Base-by-base conservation (phyloP, 163 green algal genomes). In the Scenedesmus sp. region DNA sequence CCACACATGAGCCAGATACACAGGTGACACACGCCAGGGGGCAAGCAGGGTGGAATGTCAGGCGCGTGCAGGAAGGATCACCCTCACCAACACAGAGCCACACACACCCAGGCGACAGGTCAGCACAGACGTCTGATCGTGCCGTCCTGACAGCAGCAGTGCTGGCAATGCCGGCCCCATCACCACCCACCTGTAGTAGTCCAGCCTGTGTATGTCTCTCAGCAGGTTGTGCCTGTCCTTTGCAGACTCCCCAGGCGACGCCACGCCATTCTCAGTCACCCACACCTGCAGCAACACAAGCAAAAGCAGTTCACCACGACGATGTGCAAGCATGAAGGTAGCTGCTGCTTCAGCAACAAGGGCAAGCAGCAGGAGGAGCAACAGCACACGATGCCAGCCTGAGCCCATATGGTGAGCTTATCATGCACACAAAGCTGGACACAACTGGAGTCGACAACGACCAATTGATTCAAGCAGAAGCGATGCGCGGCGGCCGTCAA, bases 181-280 rank as follows among this genome's bases (percentile, higher is more conserved):
- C 56, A 78, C 22, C 30, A 81, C 72, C 3, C 33, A 46, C 72
- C 86, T 78, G 85, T 90, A 95, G 72, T 92, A 96, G 0, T 87
- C 72, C 26, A 95, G 15, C 18, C 94, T 73, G 42, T 93, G 92
- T 7, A 68, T 44, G 80, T 96, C 94, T 5, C 92, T 87, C 24
- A 96, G 81, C 49, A 83, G 73, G 20, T 91, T 16, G 46, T 44
- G 20, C 49, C 68, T 40, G 30, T 22, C 78, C 43, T 51, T 51
- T 15, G 18, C 40, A 24, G 51, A 49, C 46, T 93, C 88, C 9
- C 80, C 79, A n/a, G 53, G 37, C 30, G 33, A 26, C 20, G 79
- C 46, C 3, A 91, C 59, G n/a, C 92, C 92, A 49, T 94, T 94
- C 89, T 94, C 92, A 3, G 92, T 92, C n/a, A 92, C 78, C 81